Base-by-base conservation (phyloP, 2,329 filamentous ascomycete species). In the Ramularia collo-cygni region DNA sequence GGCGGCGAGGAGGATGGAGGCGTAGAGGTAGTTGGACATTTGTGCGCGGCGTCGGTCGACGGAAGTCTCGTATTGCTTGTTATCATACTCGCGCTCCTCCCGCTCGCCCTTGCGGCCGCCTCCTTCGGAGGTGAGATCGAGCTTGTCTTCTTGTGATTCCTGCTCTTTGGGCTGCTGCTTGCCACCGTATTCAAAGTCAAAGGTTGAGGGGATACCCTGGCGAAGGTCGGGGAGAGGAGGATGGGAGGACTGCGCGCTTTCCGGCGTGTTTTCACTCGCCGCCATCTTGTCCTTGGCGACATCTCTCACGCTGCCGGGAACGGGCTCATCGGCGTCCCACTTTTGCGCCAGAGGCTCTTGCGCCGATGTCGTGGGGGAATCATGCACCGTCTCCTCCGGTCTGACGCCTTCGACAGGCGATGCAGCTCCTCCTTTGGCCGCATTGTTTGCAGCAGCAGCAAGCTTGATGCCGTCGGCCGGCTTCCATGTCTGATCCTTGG, bases 121-220 rank as follows among this genome's bases (percentile, higher is more conserved):
- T 44, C 71, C 65, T 12, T 44, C 37, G 45, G 52, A 43, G 14
- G 43, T 51, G 28, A 50, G 21, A 18, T 49, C 44, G 12, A 51
- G 40, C 28, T 53, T 49, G 15, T 55, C 54, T 7, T 53, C 39
- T 33, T 56, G 49, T 35, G 61, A 54, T 26, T 58, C 46, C 10
- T 24, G 55, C 52, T 19, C 7, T 16, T 18, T 16, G 16, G 16
- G 16, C 10, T 33, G 10, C 31, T 33, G 17, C 13, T 14, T 16
- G 8, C 31, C 31, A 38, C 69, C 67, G 41, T 82, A 76, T 65
- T 95, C 90, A 44, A 81, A 81, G 41, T 82, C 85, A 40, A 95
- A 74, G 1, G 89, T 95, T 2, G 89, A 95, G 0, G 90, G 90
- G 47, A 96, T 94, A 49, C 90, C 90, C 58, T 90, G 82, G n/a